phyloP scores from a whole-genome alignment of 176 grass and related monocot species.

The bread wheat (Triticum aestivum) region IWGSC_CS_RefSeq_v2.1 NC_057808.1:457038141-457038640 shows the following conservation, averaged over 20 bases:
- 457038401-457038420: not conserved
- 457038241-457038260: slow-evolving; percentile 83
- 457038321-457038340: not conserved
- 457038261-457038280: slow-evolving; percentile 81
- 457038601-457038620: not conserved
- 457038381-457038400: not conserved
- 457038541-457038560: not conserved
- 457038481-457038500: not conserved
- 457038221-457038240: slow-evolving; percentile 60
- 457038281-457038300: slow-evolving; percentile 11
- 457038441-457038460: not conserved
- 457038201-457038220: slow-evolving; percentile 38
- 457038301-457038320: not conserved
- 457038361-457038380: not conserved
- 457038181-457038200: not conserved
- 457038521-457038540: slow-evolving; percentile 19
- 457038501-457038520: not conserved
- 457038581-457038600: not conserved
- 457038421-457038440: slow-evolving; percentile 18
- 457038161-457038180: not conserved
- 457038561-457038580: not conserved
- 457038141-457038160: not conserved
- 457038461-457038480: not conserved
- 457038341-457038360: not conserved
- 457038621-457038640: not conserved